Evolutionary conservation across 768 basidiomycete species (phyloP), one percentile per base, ranked within the genome.

Genomic region (Tricholoma flavovirens): DNA sequence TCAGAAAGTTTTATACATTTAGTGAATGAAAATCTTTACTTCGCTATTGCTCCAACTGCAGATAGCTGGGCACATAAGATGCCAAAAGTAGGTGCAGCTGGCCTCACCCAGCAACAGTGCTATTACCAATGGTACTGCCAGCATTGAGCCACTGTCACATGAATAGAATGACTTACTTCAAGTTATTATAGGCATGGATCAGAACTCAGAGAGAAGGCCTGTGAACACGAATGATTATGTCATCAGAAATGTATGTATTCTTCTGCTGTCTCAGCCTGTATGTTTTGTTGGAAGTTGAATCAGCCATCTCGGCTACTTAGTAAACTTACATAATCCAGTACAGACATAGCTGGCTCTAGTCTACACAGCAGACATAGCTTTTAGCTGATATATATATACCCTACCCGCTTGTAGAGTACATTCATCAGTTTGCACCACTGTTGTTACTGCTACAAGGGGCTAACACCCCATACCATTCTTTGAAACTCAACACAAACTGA

Each of bases 71-170:
- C 14, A 1, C 45, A 46, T 24, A 24, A 46, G 24, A 46, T 15
- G 24, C 45, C 24, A 15, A 46, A 46, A 46, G 50, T 45, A 40
- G 43, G 45, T 3, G 6, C 24, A 32, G 54, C 48, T 45, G 54
- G 45, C 36, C 43, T 55, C 5, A 55, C 40, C 15, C n/a, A 21
- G 7, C 7, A 29, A 14, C 54, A 55, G 45, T 5, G 54, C n/a
- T 55, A 55, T 32, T 55, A 55, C 21, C 24, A 45, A 30, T 24
- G 35, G 54, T 55, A 46, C 40, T n/a, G 14, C 19, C 51, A 38
- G 21, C 9, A 3, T 46, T 14, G 15, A 24, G 14, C 21, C 32
- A 15, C 33, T 33, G 17, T 45, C 32, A n/a, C 9, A 3, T 43
- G 26, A 30, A 12, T 15, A 48, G 22, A 55, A n/a, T 43, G 3